Conservation (phyloP, 306 rosid genomes). For the Gleditsia sinensis region DNA sequence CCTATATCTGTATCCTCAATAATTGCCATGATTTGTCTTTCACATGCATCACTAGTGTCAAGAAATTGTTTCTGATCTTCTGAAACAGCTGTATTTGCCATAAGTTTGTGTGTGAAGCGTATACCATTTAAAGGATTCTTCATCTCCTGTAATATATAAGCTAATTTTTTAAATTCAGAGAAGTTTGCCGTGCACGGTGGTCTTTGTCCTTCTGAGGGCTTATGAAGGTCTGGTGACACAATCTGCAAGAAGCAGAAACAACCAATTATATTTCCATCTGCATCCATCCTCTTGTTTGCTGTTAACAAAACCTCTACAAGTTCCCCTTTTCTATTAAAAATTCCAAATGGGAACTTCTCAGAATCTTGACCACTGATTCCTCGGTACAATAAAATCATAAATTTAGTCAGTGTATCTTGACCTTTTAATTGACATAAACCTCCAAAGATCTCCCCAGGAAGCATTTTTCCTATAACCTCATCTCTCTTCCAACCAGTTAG, state of each 20-base stretch:
- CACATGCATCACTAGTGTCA: constrained; percentile 80
- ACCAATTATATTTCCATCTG: constrained; percentile 57
- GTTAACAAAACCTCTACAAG: constrained; percentile 59
- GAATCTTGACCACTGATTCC: constrained; percentile 79
- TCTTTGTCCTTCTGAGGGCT: constrained; percentile 37
- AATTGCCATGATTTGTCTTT: constrained; percentile 71
- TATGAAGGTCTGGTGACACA: constrained; percentile 38
- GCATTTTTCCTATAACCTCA: constrained; percentile 70
- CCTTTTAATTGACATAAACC: constrained; percentile 60
- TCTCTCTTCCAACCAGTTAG: constrained; percentile 72
- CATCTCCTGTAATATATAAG: constrained; percentile 72
- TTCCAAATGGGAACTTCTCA: constrained; percentile 69
- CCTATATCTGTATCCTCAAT: constrained; percentile 58
- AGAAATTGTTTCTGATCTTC: constrained; percentile 86
- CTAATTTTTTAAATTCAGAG: constrained; percentile 56
- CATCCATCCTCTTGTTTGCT: constrained; percentile 66
- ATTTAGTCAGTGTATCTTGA: constrained; percentile 68
- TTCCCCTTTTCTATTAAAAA: constrained; percentile 59
- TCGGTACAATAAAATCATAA: constrained; percentile 68
- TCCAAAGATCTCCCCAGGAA: constrained; percentile 84
- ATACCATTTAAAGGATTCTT: constrained; percentile 81
- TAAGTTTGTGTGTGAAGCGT: constrained; percentile 66
- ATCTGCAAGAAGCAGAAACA: constrained; percentile 87
- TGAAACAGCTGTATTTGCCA: constrained; percentile 54
- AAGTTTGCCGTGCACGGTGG: constrained; percentile 30